A percentile compares a stretch with the other conserved stretches of the same genome.
These are phyloP conservation scores for Acer negundo DNA, from an alignment of 345 rosid species.

Conservation along the genomic window DNA sequence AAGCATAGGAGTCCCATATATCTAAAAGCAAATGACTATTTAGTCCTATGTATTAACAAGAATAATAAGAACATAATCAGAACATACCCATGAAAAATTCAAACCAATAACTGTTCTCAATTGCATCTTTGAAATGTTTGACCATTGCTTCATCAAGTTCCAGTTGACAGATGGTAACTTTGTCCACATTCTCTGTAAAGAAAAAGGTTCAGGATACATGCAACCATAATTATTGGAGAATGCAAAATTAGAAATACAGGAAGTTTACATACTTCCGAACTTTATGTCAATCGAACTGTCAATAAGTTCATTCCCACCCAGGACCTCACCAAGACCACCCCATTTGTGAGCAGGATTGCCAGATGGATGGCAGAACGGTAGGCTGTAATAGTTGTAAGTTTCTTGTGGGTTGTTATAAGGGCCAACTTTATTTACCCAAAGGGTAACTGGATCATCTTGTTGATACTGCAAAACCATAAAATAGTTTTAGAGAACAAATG, in stretches of 20 bases:
- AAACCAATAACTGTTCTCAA: constrained; percentile 89
- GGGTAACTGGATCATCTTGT: constrained; percentile 72
- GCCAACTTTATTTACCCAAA: constrained; percentile 99
- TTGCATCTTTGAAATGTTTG: constrained; percentile 82
- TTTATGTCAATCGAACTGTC: constrained; percentile 86
- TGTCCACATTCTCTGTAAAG: constrained; percentile 64
- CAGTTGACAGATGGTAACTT: constrained; percentile 55
- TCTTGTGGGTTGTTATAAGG: constrained; percentile 99
- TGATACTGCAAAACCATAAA: constrained; percentile 64
- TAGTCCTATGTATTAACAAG: neutral
- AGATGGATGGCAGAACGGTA: constrained; percentile 87
- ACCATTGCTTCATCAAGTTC: constrained; percentile 69
- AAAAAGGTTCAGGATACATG: neutral
- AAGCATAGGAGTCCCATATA: neutral
- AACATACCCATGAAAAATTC: constrained; percentile 96
- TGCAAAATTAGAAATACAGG: constrained; percentile 4
- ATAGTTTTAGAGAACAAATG: neutral
- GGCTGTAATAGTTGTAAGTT: constrained; percentile 97
- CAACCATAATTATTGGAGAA: constrained; percentile 3
- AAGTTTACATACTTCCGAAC: constrained; percentile 68
- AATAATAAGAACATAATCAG: constrained; percentile 36
- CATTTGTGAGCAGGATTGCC: constrained; percentile 78
- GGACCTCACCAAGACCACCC: constrained; percentile 99
- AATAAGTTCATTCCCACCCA: constrained; percentile 99
- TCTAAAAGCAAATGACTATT: neutral